These are phyloP conservation scores for Hypericum androsaemum DNA, from an alignment of 345 rosid species.

Conservation along the genomic window DNA sequence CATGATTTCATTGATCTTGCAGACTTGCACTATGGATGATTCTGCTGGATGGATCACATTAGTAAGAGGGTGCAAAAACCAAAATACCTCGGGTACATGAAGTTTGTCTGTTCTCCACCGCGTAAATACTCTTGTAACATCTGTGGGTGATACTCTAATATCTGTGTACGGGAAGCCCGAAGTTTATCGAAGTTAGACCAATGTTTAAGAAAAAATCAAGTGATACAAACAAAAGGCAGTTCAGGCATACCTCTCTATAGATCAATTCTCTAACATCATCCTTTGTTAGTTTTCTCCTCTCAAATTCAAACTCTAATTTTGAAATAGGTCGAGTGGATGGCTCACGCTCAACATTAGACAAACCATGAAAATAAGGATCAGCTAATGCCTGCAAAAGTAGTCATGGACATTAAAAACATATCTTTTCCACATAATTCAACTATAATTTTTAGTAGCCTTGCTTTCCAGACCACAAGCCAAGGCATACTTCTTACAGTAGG, in stretches of 20 bases:
- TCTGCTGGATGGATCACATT: too few species aligned
- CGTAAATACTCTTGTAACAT: slow-evolving; percentile 88
- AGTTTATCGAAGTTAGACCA: neutral
- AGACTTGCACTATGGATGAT: too few species aligned
- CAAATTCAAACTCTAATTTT: neutral
- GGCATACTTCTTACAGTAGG: too few species aligned
- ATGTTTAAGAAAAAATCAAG: neutral
- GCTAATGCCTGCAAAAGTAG: neutral
- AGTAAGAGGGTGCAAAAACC: slow-evolving; percentile 6
- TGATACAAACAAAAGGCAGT: too few species aligned
- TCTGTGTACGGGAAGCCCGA: slow-evolving; percentile 37
- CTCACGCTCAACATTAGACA: neutral
- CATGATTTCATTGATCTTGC: too few species aligned
- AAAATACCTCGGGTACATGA: slow-evolving; percentile 83
- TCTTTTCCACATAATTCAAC: too few species aligned
- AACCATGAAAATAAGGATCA: neutral
- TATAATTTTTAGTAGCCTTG: too few species aligned
- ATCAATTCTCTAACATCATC: too few species aligned
- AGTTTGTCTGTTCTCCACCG: slow-evolving; percentile 94
- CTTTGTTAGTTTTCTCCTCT: neutral
- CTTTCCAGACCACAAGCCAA: too few species aligned
- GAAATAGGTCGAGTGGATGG: neutral
- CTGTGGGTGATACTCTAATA: slow-evolving; percentile 93
- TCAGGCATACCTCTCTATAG: too few species aligned
- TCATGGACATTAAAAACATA: neutral